These are phyloP conservation scores for Colletotrichum filicis DNA, from an alignment of 2,329 filamentous ascomycete genomes.

Conservation along the genomic window DNA sequence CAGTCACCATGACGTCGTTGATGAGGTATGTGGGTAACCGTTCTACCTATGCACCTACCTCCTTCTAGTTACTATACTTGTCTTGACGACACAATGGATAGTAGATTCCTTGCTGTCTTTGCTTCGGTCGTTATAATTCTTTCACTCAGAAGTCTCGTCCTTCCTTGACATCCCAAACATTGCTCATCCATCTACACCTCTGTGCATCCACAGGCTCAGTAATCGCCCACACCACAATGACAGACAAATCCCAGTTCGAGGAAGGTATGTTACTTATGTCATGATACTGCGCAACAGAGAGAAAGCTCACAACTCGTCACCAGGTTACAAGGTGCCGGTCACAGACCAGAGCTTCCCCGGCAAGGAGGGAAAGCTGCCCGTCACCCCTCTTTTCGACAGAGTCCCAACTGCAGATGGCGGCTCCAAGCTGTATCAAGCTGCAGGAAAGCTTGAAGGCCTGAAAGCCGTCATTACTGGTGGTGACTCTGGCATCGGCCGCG, in stretches of 20 bases:
- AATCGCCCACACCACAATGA: constrained; percentile 5
- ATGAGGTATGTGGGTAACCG: constrained; percentile 32
- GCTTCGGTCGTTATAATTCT: background rate
- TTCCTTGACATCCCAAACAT: too few species aligned
- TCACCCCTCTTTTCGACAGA: constrained; percentile 70
- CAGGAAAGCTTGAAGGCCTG: constrained; percentile 80
- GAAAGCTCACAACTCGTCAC: background rate
- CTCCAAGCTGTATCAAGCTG: constrained; percentile 77
- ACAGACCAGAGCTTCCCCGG: constrained; percentile 55
- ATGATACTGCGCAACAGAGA: background rate
- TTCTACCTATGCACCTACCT: background rate
- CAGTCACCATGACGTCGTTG: constrained; percentile 35
- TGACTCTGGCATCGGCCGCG: constrained; percentile 82
- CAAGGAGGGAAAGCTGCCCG: constrained; percentile 59
- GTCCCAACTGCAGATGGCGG: constrained; percentile 76
- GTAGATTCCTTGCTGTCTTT: background rate
- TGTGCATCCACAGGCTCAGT: background rate
- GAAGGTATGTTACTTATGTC: constrained; percentile 14
- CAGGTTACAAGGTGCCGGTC: constrained; percentile 53
- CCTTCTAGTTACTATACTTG: background rate
- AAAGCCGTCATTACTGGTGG: constrained; percentile 85
- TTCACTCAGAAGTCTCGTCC: background rate
- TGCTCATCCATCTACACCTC: background rate
- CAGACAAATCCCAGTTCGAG: constrained; percentile 37
- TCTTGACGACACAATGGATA: constrained; percentile 9